These are phyloP conservation scores for Chaetoceros muelleri DNA, from an alignment of 108 stramenopile genomes.

Conservation along the genomic window DNA sequence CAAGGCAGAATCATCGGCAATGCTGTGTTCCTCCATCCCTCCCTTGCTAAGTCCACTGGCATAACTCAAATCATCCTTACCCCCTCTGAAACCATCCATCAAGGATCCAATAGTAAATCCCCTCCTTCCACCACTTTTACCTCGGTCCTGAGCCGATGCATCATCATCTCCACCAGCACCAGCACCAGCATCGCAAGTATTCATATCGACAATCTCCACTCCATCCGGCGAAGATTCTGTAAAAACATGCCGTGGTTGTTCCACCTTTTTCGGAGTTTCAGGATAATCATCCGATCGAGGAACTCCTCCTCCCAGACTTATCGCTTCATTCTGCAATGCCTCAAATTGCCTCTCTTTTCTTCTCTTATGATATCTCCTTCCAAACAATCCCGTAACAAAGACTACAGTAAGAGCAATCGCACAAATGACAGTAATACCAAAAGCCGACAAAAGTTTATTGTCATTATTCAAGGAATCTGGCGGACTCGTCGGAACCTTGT, in stretches of 20 bases:
- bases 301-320: neutral
- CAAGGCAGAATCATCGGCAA: neutral
- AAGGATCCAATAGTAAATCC: neutral
- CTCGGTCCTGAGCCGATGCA: no score
- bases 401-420: neutral
- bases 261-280: neutral
- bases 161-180: neutral
- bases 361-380: neutral
- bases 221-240: neutral
- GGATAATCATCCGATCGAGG: no score
- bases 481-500: neutral
- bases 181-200: neutral
- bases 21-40: neutral
- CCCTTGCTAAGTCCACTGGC: no score
- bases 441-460: neutral
- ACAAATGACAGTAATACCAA: neutral
- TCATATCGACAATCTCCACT: neutral
- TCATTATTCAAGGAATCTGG: neutral
- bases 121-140: no score
- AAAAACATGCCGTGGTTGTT: neutral
- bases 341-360: neutral
- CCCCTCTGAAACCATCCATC: neutral
- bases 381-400: neutral
- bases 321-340: neutral
- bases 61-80: neutral